phyloP scores from a whole-genome alignment of 352 stramenopile species.

The Globisporangium nunn region DNA sequence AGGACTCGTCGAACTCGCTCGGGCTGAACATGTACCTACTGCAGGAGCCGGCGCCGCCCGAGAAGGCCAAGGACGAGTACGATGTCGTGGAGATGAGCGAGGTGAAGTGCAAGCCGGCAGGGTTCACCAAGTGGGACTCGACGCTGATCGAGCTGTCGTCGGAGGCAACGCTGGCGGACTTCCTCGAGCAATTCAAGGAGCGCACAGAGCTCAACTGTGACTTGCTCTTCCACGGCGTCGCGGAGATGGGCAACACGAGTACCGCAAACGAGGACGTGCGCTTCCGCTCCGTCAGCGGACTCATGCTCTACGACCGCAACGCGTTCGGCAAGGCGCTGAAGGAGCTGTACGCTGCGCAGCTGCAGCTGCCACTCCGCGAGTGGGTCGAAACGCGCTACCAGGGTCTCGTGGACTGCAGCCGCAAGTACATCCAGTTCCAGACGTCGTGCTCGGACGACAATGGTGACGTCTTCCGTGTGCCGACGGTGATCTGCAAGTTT shows the following conservation, averaged over 20 bases:
- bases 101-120: slow-evolving; percentile 79
- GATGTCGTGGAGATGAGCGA: slow-evolving; percentile 86
- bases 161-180: slow-evolving; percentile 57
- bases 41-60: slow-evolving; percentile 76
- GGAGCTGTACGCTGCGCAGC: slow-evolving; percentile 59
- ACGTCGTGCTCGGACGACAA: slow-evolving; percentile 81
- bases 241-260: slow-evolving; percentile 55
- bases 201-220: slow-evolving; percentile 74
- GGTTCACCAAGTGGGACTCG: slow-evolving; percentile 92
- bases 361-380: slow-evolving; percentile 39
- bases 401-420: slow-evolving; percentile 72
- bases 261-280: slow-evolving; percentile 56
- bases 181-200: slow-evolving; percentile 58
- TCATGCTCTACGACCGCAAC: slow-evolving; percentile 86
- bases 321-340: slow-evolving; percentile 67
- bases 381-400: slow-evolving; percentile 79
- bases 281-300: slow-evolving; percentile 59
- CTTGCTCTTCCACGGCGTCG: slow-evolving; percentile 72
- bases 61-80: slow-evolving; percentile 89
- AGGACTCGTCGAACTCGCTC: slow-evolving; percentile 90
- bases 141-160: slow-evolving; percentile 68
- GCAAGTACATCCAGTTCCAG: slow-evolving; percentile 81
- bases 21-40: slow-evolving; percentile 91
- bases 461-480: slow-evolving; percentile 77
- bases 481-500: slow-evolving; percentile 85